Conservation (phyloP, 495 filamentous ascomycete species). For the Cairneyella variabilis region DNA sequence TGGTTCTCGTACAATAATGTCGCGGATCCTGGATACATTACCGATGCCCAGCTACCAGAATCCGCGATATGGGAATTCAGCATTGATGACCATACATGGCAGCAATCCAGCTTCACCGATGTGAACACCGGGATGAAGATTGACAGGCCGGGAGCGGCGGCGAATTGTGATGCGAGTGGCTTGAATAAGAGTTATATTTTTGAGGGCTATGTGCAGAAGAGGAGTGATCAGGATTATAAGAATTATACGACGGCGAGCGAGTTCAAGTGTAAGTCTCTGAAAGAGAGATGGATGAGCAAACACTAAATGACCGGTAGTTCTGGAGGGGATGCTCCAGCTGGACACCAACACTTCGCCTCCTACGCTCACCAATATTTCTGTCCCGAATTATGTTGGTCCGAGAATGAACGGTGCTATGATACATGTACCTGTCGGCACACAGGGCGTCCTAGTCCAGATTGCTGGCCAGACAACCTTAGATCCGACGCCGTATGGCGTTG, state of each 20-base stretch:
- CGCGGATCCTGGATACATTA: slow-evolving; percentile 3
- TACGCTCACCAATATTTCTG: slow-evolving; percentile 4
- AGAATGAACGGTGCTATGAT: slow-evolving; percentile 14
- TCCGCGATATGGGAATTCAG: slow-evolving; percentile 12
- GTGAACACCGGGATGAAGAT: not conserved
- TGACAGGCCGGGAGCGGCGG: slow-evolving; percentile 4
- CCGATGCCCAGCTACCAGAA: not conserved
- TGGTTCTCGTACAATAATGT: slow-evolving; percentile 11
- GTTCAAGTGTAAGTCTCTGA: slow-evolving; percentile 1
- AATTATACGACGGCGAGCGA: not conserved
- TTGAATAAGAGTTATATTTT: slow-evolving; percentile 9
- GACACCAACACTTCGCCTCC: slow-evolving; percentile 8
- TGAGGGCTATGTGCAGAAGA: slow-evolving; percentile 5
- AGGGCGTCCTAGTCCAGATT: slow-evolving; percentile 9
- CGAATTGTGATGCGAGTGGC: slow-evolving; percentile 4
- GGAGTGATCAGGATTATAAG: not conserved
- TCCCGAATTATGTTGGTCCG: slow-evolving; percentile 4
- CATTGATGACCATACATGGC: slow-evolving; percentile 6
- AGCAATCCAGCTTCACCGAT: not conserved
- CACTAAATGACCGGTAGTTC: not conserved
- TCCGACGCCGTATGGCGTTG: slow-evolving; percentile 9
- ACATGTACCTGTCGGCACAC: slow-evolving; percentile 4
- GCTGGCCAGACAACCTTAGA: slow-evolving; percentile 4
- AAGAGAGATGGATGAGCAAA: not conserved
- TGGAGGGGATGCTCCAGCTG: slow-evolving; percentile 9